Percentiles rank a stretch among this genome's conserved stretches.
Conservation (phyloP, 2,329 filamentous ascomycete genomes). For the Elsinoe batatas region DNA sequence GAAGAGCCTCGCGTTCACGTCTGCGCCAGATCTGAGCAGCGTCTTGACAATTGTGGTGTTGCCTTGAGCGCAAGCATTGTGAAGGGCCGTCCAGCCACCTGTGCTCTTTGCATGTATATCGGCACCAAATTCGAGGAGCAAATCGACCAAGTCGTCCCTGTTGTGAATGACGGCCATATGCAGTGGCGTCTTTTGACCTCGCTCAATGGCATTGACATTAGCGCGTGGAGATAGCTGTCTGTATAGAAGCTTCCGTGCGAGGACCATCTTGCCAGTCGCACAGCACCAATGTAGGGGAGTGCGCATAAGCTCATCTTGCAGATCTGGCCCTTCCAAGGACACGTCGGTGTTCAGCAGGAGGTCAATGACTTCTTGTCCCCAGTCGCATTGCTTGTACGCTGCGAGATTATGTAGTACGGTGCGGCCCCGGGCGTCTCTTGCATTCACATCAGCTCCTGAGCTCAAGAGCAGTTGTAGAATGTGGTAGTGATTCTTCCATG, state of each 20-base stretch:
- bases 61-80: constrained; percentile 18
- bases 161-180: constrained; percentile 18
- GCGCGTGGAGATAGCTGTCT: constrained; percentile 16
- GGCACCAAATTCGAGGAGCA: constrained; percentile 14
- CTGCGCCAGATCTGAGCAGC: constrained; percentile 13
- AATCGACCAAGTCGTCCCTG: constrained; percentile 13
- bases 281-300: constrained; percentile 22
- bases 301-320: constrained; percentile 17
- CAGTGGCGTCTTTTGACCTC: constrained; percentile 15
- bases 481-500: constrained; percentile 33
- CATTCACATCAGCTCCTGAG: constrained; percentile 19
- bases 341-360: constrained; percentile 20
- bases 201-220: constrained; percentile 13
- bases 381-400: constrained; percentile 27
- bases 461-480: constrained; percentile 31
- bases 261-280: constrained; percentile 20
- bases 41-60: constrained; percentile 22
- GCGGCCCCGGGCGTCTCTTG: constrained; percentile 18
- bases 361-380: constrained; percentile 18
- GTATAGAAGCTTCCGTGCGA: constrained; percentile 18
- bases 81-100: constrained; percentile 21
- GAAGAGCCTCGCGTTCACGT: constrained; percentile 6
- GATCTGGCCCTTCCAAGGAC: constrained; percentile 16
- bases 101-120: constrained; percentile 17
- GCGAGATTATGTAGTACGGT: constrained; percentile 34